Percentiles rank a stretch among this genome's conserved stretches.
Conservation (phyloP, 192 early-diverging fungal species). For the Spinellus fusiger region DNA sequence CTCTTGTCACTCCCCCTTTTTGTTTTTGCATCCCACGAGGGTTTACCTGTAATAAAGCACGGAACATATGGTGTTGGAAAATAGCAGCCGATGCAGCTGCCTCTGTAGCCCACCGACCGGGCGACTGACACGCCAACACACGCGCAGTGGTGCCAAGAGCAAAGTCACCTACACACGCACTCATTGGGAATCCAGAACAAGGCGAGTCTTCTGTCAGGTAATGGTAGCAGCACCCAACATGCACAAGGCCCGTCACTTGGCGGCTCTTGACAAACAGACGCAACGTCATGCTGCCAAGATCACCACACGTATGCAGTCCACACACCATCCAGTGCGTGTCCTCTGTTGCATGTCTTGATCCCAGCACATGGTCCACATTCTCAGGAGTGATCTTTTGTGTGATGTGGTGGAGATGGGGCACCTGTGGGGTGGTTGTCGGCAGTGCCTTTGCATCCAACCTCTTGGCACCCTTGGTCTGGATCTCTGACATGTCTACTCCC, state of each 20-base stretch:
- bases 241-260: constrained; percentile 46
- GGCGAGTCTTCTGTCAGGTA: constrained; percentile 43
- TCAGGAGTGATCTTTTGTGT: constrained; percentile 40
- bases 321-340: constrained; percentile 60
- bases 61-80: constrained; percentile 66
- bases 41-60: constrained; percentile 65
- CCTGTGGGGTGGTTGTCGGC: constrained; percentile 29
- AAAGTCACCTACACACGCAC: constrained; percentile 18
- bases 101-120: constrained; percentile 65
- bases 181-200: constrained; percentile 38
- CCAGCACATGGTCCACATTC: constrained; percentile 34
- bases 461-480: constrained; percentile 67
- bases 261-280: constrained; percentile 53
- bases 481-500: constrained; percentile 59
- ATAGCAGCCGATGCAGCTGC: constrained; percentile 46
- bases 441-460: constrained; percentile 46
- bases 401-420: constrained; percentile 36
- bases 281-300: constrained; percentile 69
- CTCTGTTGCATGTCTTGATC: constrained; percentile 4
- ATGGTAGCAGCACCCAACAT: constrained; percentile 87
- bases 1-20: too few relatives aligned
- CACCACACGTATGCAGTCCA: constrained; percentile 83
- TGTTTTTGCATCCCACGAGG: background rate
- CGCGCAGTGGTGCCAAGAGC: constrained; percentile 54
- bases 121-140: constrained; percentile 77